These are phyloP conservation scores for Sphagnum contortum DNA, from an alignment of 225 moss, liverwort and hornwort genomes.

Conservation along the genomic window DNA sequence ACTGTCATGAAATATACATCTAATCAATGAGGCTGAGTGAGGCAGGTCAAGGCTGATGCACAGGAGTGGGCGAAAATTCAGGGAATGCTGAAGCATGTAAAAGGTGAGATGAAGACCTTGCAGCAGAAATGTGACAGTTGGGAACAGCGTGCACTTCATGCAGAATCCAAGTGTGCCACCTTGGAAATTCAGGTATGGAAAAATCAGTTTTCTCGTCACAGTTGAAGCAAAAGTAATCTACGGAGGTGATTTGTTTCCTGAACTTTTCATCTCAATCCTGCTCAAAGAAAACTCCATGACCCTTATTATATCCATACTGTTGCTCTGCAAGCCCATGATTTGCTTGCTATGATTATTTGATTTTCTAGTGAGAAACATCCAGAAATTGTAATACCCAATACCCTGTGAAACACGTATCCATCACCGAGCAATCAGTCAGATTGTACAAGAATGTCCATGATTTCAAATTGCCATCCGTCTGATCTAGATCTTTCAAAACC, in stretches of 20 bases:
- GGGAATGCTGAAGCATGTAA: constrained; percentile 32
- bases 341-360: background rate
- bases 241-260: too few relatives aligned
- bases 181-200: background rate
- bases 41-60: constrained; percentile 35
- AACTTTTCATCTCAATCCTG: too few relatives aligned
- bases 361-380: background rate
- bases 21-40: background rate
- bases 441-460: background rate
- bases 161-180: constrained; percentile 41
- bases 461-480: background rate
- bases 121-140: constrained; percentile 36
- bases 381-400: too few relatives aligned
- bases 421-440: background rate
- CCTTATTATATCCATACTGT: too few relatives aligned
- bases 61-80: constrained; percentile 52
- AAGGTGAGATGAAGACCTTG: constrained; percentile 35
- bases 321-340: background rate
- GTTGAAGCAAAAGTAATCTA: too few relatives aligned
- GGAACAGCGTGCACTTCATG: constrained; percentile 45
- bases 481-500: background rate
- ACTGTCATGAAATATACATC: background rate
- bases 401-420: background rate
- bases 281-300: too few relatives aligned
- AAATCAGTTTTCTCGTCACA: background rate